These are phyloP conservation scores for Knufia petricola DNA, from an alignment of 2,329 filamentous ascomycete species.

Conservation along the genomic window DNA sequence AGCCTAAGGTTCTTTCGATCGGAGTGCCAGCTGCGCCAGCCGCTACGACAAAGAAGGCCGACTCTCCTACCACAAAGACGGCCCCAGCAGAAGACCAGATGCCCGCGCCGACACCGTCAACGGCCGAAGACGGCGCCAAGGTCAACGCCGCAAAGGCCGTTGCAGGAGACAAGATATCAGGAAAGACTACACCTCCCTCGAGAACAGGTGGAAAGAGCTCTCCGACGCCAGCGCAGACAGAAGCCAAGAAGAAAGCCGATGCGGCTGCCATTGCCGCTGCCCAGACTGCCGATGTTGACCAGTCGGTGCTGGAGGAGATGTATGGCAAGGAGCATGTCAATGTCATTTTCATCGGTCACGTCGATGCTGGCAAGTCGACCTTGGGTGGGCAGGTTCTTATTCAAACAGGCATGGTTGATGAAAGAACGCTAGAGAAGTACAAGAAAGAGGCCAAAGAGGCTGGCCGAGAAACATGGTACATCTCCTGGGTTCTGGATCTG, in stretches of 20 bases:
- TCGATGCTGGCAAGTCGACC: conserved; percentile 96
- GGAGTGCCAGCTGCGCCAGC: conserved; percentile 39
- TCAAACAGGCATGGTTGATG: conserved; percentile 96
- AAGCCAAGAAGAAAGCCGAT: conserved; percentile 56
- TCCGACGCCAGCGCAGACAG: conserved; percentile 51
- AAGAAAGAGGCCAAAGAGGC: conserved; percentile 93
- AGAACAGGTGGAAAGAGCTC: conserved; percentile 78
- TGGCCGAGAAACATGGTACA: conserved; percentile 95
- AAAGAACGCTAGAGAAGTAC: conserved; percentile 96
- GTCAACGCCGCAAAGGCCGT: conserved; percentile 81
- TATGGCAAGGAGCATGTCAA: conserved; percentile 86
- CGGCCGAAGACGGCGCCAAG: conserved; percentile 61
- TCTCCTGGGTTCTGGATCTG: conserved; percentile 95
- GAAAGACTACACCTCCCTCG: conserved; percentile 63
- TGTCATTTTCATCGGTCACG: conserved; percentile 95
- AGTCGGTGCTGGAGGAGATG: conserved; percentile 83
- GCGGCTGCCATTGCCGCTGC: conserved; percentile 78
- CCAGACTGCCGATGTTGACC: conserved; percentile 67
- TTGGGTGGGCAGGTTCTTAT: conserved; percentile 89
- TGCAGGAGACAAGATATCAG: conserved; percentile 60
- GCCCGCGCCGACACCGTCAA: conserved; percentile 36
- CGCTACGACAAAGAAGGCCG: conserved; percentile 31
- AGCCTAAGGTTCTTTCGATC: conserved; percentile 65
- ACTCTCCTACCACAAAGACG: conserved; percentile 44
- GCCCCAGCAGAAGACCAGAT: conserved; percentile 38